Evolutionary conservation across 345 rosid genomes (phyloP), one percentile per base, ranked within the genome.

Genomic region (Sapria himalayana): DNA sequence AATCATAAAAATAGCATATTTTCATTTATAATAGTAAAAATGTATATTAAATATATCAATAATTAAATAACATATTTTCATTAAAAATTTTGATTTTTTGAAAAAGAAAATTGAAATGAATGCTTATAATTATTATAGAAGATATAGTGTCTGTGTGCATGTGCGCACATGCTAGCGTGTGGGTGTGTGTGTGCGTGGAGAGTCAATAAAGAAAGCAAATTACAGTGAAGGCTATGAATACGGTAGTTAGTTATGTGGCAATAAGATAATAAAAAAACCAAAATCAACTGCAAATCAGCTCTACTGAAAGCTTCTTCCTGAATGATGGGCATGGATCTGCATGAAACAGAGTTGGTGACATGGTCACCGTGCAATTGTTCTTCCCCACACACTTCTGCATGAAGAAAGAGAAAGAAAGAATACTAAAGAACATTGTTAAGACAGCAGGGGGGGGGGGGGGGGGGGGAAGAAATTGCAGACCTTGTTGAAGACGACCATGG

Each of bases 241-340:
- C 17, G n/a, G 25, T 20, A 42, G 34, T 5, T 13, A 2, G 29
- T 15, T 13, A 27, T 25, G 16, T 15, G 47, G 43, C 29, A 50
- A 31, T 19, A 29, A 58, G 1, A 48, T 51, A 46, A 22, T 22
- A 14, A 25, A 17, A 8, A 43, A 25, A 14, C 20, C 17, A 29
- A 36, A 34, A 46, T 71, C 57, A 89, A 59, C 76, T 63, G 51
- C 99, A 91, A 43, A 91, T 39, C 15, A 69, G 93, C 65, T 91
- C 99, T 16, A 80, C 95, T 0, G 92, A 75, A 9, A 91, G 84
- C 39, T 84, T 81, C 72, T 91, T 91, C 99, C 76, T 84, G 51
- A 84, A 65, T 20, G 36, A 64, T 0, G 81, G 92, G 52, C 99
- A 89, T 0, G 99, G 99, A 56, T 89, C 99, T 43, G 95, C 99